Conservation (phyloP, 2,329 filamentous ascomycete species). For the Calonectria hawksworthii region DNA sequence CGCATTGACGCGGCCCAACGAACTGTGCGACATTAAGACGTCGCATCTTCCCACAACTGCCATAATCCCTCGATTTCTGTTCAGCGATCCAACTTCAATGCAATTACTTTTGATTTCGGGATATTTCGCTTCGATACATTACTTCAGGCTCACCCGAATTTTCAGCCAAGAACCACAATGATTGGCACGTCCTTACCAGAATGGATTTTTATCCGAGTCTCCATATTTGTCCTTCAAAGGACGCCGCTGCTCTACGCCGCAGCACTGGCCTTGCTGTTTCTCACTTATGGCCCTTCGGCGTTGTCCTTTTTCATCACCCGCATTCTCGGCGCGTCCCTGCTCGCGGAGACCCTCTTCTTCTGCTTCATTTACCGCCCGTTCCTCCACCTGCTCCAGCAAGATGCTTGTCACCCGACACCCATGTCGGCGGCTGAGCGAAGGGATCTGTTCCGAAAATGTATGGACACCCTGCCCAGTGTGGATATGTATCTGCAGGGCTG, state of each 20-base stretch:
- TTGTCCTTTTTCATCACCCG: constrained; percentile 31
- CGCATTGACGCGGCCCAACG: constrained; percentile 5
- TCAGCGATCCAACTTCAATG: background rate
- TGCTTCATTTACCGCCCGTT: constrained; percentile 60
- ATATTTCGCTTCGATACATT: background rate
- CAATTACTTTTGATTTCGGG: background rate
- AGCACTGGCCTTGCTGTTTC: constrained; percentile 45
- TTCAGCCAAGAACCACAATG: constrained; percentile 45
- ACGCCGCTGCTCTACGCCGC: constrained; percentile 56
- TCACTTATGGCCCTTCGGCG: constrained; percentile 33
- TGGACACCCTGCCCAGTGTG: constrained; percentile 66
- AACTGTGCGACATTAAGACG: background rate
- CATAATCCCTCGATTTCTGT: background rate
- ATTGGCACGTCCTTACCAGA: constrained; percentile 54
- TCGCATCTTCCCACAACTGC: background rate
- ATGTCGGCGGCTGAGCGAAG: constrained; percentile 63
- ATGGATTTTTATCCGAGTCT: constrained; percentile 61
- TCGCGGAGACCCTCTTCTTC: constrained; percentile 59
- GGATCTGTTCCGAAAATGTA: constrained; percentile 69
- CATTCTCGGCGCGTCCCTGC: constrained; percentile 48
- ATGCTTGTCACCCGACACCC: constrained; percentile 57
- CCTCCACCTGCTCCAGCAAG: constrained; percentile 52
- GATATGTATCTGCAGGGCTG: constrained; percentile 72
- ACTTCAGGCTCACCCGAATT: constrained; percentile 14
- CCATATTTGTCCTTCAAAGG: constrained; percentile 60